Evolutionary conservation across 2,329 filamentous ascomycete genomes (phyloP).

Genomic region (Lachnellula willkommii): DNA sequence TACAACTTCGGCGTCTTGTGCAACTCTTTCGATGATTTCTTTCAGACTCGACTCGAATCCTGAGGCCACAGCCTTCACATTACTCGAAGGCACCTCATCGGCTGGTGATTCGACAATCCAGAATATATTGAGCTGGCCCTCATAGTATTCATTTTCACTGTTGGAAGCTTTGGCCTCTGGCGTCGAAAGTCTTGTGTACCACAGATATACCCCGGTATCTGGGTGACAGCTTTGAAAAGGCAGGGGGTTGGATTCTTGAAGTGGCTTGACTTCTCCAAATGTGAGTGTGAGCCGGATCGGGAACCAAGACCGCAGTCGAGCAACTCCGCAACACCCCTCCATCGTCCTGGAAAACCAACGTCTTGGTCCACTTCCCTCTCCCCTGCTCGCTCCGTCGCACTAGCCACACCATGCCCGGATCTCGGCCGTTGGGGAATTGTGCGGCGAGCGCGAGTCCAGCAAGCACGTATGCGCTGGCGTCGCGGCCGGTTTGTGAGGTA

Average conservation of each 20-base stretch:
- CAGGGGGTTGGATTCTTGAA: slow-evolving; percentile 46
- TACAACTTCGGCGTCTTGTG: slow-evolving; percentile 39
- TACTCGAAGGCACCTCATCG: slow-evolving; percentile 38
- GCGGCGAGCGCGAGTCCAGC: too few relatives aligned
- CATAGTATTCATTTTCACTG: slow-evolving; percentile 12
- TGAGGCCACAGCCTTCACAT: slow-evolving; percentile 38
- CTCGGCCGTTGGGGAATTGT: too few relatives aligned
- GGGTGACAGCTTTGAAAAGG: slow-evolving; percentile 52
- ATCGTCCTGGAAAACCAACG: too few relatives aligned
- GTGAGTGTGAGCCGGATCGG: slow-evolving; percentile 38
- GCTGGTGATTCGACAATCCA: slow-evolving; percentile 38
- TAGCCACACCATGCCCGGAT: too few relatives aligned
- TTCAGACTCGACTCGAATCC: slow-evolving; percentile 48
- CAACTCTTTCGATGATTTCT: slow-evolving; percentile 37
- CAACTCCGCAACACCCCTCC: too few relatives aligned
- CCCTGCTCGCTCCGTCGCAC: too few relatives aligned
- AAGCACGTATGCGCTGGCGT: too few relatives aligned
- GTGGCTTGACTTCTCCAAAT: slow-evolving; percentile 36
- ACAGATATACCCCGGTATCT: slow-evolving; percentile 45
- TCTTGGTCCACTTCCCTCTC: too few relatives aligned
- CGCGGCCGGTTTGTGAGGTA: too few relatives aligned
- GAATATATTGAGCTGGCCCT: slow-evolving; percentile 29
- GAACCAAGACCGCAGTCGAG: too few relatives aligned
- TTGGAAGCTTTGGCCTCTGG: slow-evolving; percentile 17
- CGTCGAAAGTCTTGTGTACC: slow-evolving; percentile 33